Base-by-base conservation (phyloP, 805 yeast genomes). In the Wickerhamiella spandovensis region DNA sequence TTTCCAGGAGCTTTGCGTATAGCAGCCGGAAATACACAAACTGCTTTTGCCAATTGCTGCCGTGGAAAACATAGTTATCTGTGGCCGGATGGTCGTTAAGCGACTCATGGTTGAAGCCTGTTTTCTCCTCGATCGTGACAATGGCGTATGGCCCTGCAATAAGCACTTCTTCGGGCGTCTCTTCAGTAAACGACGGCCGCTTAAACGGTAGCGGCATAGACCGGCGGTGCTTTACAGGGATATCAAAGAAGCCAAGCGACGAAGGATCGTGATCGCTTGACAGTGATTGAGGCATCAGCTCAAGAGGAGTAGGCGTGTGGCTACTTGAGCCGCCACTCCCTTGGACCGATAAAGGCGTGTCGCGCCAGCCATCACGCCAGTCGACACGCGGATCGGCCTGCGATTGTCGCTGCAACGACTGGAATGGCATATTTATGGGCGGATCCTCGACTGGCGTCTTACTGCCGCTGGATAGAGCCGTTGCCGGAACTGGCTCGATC, bases 1-100 rank as follows among this genome's bases (percentile, higher is more conserved):
- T 65, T 59, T 76, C 84, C 13, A 89, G 68, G 61, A 89, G 72
- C 18, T 81, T 76, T 0, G 96, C 88, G 63, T 90, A 89, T 56
- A 80, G 82, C 20, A 75, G 72, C 39, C 95, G 64, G 61, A 77
- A 75, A 1, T n/a, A n/a, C 17, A 47, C 41, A 9, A 56, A 44
- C 13, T 52, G 22, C 23, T 28, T 12, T 7, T 35, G 39, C 39
- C 39, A 35, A 20, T 35, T 9, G 39, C 39, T 35, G 7, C 20
- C 20, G 10, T 15, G 20, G 39, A 35, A 17, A 35, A 35, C 13
- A 20, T 35, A 35, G 39, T 17, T 15, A 20, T 35, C 39, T 7
- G 39, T 35, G 20, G 20, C 39, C 3, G 17, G 39, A 4, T 35
- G 39, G 18, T 35, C 39, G 20, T 35, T 9, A 20, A 35, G 20